Conservation (phyloP, 2,329 filamentous ascomycete genomes). For the Rhynchosporium secalis region DNA sequence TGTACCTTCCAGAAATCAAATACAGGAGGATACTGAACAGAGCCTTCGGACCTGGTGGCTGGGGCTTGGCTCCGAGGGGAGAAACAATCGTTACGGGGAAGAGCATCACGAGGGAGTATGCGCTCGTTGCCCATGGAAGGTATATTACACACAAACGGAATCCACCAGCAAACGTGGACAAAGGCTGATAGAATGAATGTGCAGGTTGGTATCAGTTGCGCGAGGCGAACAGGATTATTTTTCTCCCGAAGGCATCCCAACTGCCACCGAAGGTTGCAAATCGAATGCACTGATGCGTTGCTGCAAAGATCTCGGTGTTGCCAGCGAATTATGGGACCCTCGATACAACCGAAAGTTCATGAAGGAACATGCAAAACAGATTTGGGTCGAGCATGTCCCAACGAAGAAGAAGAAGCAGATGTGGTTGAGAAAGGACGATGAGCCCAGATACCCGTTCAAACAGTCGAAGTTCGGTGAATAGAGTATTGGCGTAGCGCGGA, state of each 20-base stretch:
- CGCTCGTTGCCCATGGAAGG: conserved; percentile 84
- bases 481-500: not conserved
- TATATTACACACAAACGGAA: conserved; percentile 46
- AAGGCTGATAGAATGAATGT: conserved; percentile 19
- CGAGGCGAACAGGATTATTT: conserved; percentile 96
- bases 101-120: conserved; percentile 85
- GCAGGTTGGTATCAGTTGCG: conserved; percentile 84
- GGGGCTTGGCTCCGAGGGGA: conserved; percentile 90
- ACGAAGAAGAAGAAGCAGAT: conserved; percentile 91
- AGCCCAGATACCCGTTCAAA: conserved; percentile 64
- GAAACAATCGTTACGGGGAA: conserved; percentile 59
- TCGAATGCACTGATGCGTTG: conserved; percentile 97
- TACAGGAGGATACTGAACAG: conserved; percentile 87
- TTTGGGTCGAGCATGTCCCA: conserved; percentile 83
- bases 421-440: conserved; percentile 81
- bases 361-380: conserved; percentile 70
- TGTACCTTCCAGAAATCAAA: conserved; percentile 98
- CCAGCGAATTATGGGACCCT: conserved; percentile 95
- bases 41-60: conserved; percentile 92
- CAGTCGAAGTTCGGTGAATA: conserved; percentile 42
- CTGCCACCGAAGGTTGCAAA: conserved; percentile 94
- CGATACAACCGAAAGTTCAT: conserved; percentile 83
- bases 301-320: conserved; percentile 96
- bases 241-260: conserved; percentile 83
- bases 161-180: not conserved